Conservation (phyloP, 1,139 yeast genomes). For the Diutina ranongensis region DNA sequence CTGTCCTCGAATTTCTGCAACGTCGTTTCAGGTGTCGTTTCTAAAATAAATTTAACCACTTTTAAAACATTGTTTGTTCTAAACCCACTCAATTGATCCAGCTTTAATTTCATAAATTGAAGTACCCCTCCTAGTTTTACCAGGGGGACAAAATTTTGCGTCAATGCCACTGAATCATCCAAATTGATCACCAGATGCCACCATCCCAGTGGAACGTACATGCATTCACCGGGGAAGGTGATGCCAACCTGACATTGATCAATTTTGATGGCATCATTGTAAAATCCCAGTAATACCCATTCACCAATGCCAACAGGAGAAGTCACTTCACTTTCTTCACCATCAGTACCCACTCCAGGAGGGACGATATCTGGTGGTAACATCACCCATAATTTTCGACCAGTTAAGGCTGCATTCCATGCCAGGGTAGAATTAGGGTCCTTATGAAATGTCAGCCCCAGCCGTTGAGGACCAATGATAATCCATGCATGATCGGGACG, state of each 20-base stretch:
- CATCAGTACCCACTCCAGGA: constrained; percentile 76
- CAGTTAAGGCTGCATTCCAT: constrained; percentile 73
- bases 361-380: constrained; percentile 67
- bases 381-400: constrained; percentile 83
- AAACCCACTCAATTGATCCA: constrained; percentile 72
- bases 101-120: constrained; percentile 54
- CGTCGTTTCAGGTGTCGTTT: constrained; percentile 8
- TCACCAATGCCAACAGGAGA: constrained; percentile 85
- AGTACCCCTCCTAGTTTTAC: constrained; percentile 48
- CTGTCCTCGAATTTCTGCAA: constrained; percentile 13
- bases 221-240: constrained; percentile 73
- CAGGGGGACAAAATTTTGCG: constrained; percentile 77
- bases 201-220: constrained; percentile 92
- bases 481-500: constrained; percentile 91
- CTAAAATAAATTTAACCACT: constrained; percentile 21
- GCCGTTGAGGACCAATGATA: constrained; percentile 67
- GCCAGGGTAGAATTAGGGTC: constrained; percentile 89
- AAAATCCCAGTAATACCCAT: constrained; percentile 78
- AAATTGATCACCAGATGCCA: constrained; percentile 88
- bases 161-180: constrained; percentile 68
- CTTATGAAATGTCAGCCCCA: constrained; percentile 86
- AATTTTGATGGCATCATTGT: constrained; percentile 41
- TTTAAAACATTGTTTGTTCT: constrained; percentile 38
- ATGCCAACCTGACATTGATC: constrained; percentile 54
- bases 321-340: constrained; percentile 80